Conservation (phyloP, 257 asterid genomes). For the Penstemon barbatus region DNA sequence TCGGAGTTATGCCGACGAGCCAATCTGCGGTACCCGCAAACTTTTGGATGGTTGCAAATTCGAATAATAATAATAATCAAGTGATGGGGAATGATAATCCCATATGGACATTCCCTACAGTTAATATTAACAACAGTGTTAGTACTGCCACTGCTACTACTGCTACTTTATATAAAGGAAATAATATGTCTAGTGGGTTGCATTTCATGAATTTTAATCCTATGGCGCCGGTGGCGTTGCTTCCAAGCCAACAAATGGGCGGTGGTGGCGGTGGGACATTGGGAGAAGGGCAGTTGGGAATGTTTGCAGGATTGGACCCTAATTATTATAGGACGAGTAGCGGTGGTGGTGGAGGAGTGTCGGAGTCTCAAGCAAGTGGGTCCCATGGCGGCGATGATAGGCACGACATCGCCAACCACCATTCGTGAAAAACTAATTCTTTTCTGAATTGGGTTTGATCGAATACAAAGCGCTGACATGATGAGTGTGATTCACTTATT, state of each 20-base stretch:
- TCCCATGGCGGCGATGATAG: constrained; percentile 79
- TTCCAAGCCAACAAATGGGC: constrained; percentile 68
- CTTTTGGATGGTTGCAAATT: constrained; percentile 89
- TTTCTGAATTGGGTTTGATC: no score
- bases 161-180: constrained; percentile 72
- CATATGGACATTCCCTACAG: constrained; percentile 75
- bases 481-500: not conserved
- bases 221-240: constrained; percentile 62
- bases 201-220: constrained; percentile 81
- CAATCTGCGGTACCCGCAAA: constrained; percentile 81
- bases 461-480: no score
- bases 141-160: constrained; percentile 41
- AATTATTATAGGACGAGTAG: constrained; percentile 36
- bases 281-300: constrained; percentile 70
- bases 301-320: constrained; percentile 60
- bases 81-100: constrained; percentile 69
- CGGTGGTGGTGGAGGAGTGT: constrained; percentile 45
- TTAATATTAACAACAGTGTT: constrained; percentile 41
- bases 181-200: constrained; percentile 72
- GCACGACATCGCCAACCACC: constrained; percentile 65
- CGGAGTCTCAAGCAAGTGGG: constrained; percentile 77
- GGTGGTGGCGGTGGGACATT: constrained; percentile 36
- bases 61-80: constrained; percentile 45
- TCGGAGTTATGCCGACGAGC: constrained; percentile 69
- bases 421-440: constrained; percentile 41